Conservation (phyloP, 192 early-diverging fungal genomes). For the Bifiguratus adelaidae region DNA sequence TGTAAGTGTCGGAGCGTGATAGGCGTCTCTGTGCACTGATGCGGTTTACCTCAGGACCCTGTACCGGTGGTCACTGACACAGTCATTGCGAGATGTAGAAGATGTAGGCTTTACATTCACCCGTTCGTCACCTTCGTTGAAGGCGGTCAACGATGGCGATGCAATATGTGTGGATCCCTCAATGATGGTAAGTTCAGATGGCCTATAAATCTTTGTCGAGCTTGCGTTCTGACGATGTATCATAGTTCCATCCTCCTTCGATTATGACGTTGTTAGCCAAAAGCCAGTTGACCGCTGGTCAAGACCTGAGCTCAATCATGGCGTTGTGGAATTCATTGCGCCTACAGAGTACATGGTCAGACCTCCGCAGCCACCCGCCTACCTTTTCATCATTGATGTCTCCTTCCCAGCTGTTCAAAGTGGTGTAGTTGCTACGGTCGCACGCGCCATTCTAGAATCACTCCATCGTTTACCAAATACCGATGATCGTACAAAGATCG, state of each 20-base stretch:
- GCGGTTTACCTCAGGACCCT: slow-evolving; percentile 51
- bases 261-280: slow-evolving; percentile 70
- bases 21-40: not conserved
- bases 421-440: slow-evolving; percentile 71
- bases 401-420: slow-evolving; percentile 83
- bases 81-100: slow-evolving; percentile 85
- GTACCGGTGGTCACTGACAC: slow-evolving; percentile 85
- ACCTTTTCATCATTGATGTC: slow-evolving; percentile 92
- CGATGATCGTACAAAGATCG: slow-evolving; percentile 83
- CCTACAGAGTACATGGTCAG: slow-evolving; percentile 96
- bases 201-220: not conserved
- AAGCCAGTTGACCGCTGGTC: slow-evolving; percentile 75
- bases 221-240: not conserved
- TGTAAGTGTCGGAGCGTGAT: slow-evolving; percentile 21
- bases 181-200: slow-evolving; percentile 63
- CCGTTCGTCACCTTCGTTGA: slow-evolving; percentile 94
- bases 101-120: slow-evolving; percentile 95
- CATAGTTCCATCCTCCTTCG: slow-evolving; percentile 60
- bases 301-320: slow-evolving; percentile 80
- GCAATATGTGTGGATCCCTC: slow-evolving; percentile 86
- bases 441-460: slow-evolving; percentile 68
- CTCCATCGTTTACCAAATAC: slow-evolving; percentile 80
- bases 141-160: slow-evolving; percentile 92
- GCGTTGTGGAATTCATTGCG: slow-evolving; percentile 89
- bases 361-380: slow-evolving; percentile 92